Percentiles rank a stretch among this genome's conserved stretches.
phyloP scores from a whole-genome alignment of 495 filamentous ascomycete genomes.

The Podospora anserina region DNA sequence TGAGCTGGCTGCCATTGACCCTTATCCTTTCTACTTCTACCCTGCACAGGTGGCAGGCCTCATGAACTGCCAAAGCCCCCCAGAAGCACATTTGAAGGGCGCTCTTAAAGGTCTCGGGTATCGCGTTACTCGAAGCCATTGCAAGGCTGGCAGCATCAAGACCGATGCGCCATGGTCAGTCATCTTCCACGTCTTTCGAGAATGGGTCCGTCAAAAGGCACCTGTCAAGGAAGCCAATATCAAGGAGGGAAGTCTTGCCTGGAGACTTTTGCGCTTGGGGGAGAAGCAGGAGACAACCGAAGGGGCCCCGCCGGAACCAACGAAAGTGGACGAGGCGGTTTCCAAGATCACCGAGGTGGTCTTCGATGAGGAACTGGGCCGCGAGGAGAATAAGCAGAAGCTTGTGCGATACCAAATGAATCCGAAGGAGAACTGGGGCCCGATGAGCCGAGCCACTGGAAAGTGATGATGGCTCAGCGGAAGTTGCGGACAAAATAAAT shows the following conservation, averaged over 20 bases:
- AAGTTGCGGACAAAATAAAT: slow-evolving; percentile 1
- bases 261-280: slow-evolving; percentile 50
- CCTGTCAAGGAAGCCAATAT: slow-evolving; percentile 69
- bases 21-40: slow-evolving; percentile 83
- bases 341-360: slow-evolving; percentile 56
- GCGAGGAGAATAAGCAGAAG: slow-evolving; percentile 57
- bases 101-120: slow-evolving; percentile 80
- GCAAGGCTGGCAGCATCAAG: slow-evolving; percentile 81
- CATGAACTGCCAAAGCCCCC: slow-evolving; percentile 71
- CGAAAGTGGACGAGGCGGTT: slow-evolving; percentile 18
- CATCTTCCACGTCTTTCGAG: slow-evolving; percentile 90
- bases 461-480: slow-evolving; percentile 24
- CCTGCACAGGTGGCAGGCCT: slow-evolving; percentile 66
- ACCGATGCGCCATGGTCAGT: slow-evolving; percentile 86
- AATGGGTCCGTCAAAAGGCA: slow-evolving; percentile 76
- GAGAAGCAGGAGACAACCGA: slow-evolving; percentile 26
- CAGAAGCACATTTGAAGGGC: slow-evolving; percentile 68
- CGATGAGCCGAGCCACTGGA: slow-evolving; percentile 71
- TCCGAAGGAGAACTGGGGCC: slow-evolving; percentile 89
- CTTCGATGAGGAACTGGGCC: slow-evolving; percentile 79
- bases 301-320: slow-evolving; percentile 13
- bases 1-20: slow-evolving; percentile 58
- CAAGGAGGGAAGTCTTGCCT: slow-evolving; percentile 65
- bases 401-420: slow-evolving; percentile 84
- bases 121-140: slow-evolving; percentile 74